Evolutionary conservation across 352 stramenopile species (phyloP).

Genomic region (Salisapilia sapeloensis): DNA sequence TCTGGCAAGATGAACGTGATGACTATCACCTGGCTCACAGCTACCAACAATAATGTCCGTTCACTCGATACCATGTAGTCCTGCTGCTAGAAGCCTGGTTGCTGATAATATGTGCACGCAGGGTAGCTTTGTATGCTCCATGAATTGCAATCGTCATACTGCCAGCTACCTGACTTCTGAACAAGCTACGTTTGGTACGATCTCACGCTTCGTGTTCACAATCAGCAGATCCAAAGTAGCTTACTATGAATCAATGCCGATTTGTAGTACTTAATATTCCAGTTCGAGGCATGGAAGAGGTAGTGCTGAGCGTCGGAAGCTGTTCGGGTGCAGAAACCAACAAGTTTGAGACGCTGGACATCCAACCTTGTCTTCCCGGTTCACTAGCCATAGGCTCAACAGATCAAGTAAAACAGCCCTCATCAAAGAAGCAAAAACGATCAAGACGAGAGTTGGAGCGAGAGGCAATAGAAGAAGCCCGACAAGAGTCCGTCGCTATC

Average conservation of each 20-base stretch:
- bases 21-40: constrained; percentile 78
- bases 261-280: constrained; percentile 55
- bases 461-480: constrained; percentile 12
- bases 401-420: constrained; percentile 4
- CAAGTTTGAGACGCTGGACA: constrained; percentile 37
- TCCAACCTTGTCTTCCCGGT: constrained; percentile 23
- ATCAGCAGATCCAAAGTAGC: neutral
- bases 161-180: constrained; percentile 28
- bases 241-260: neutral
- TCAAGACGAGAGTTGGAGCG: constrained; percentile 36
- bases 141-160: constrained; percentile 55
- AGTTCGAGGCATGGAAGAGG: constrained; percentile 44
- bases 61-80: neutral
- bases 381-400: neutral
- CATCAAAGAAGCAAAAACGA: constrained; percentile 28
- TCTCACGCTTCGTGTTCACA: neutral
- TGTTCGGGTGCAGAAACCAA: constrained; percentile 28
- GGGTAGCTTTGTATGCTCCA: constrained; percentile 66
- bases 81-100: neutral
- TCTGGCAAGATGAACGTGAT: constrained; percentile 34
- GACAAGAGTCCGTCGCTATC: constrained; percentile 18
- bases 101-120: constrained; percentile 3
- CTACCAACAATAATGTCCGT: constrained; percentile 69
- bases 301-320: constrained; percentile 57
- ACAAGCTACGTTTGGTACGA: constrained; percentile 38